Evolutionary conservation across 2,329 filamentous ascomycete species (phyloP).

Genomic region (Grosmannia clavigera): DNA sequence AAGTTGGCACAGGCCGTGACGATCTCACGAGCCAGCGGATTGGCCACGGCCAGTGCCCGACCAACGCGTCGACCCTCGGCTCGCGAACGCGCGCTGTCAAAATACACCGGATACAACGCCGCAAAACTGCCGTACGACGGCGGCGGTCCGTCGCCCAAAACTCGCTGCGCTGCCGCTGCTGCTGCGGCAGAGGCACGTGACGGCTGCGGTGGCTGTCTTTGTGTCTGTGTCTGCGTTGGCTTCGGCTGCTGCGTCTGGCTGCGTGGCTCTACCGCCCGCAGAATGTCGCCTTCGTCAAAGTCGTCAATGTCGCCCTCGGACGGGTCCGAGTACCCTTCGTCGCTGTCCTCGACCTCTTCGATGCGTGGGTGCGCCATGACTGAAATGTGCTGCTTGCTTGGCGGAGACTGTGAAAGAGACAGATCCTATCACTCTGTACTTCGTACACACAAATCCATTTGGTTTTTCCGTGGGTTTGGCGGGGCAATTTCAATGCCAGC

Average conservation of each 20-base stretch:
- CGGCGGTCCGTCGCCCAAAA: constrained; percentile 23
- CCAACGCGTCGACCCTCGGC: constrained; percentile 73
- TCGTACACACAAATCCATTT: too few relatives aligned
- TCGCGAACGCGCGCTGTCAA: constrained; percentile 64
- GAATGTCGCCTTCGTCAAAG: constrained; percentile 45
- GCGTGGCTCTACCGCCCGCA: constrained; percentile 27
- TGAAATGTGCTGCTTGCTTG: neutral
- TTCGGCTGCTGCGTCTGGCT: constrained; percentile 9
- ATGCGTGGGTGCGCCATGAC: constrained; percentile 76
- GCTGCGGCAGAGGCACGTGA: constrained; percentile 17
- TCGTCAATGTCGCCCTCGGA: constrained; percentile 72
- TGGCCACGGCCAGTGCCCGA: constrained; percentile 58
- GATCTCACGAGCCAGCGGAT: constrained; percentile 82
- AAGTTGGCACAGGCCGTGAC: constrained; percentile 70
- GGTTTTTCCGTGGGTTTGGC: too few relatives aligned
- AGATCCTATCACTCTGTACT: too few relatives aligned
- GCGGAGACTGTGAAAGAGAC: neutral
- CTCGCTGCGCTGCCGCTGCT: constrained; percentile 16
- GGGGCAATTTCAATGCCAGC: too few relatives aligned
- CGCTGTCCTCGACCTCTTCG: constrained; percentile 83
- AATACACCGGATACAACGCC: constrained; percentile 92
- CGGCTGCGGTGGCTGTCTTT: constrained; percentile 4
- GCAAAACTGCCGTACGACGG: constrained; percentile 62
- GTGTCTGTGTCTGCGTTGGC: constrained; percentile 8
- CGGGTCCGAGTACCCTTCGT: constrained; percentile 64